Conservation (phyloP, 306 rosid genomes). For the Medicago ruthenica region DNA sequence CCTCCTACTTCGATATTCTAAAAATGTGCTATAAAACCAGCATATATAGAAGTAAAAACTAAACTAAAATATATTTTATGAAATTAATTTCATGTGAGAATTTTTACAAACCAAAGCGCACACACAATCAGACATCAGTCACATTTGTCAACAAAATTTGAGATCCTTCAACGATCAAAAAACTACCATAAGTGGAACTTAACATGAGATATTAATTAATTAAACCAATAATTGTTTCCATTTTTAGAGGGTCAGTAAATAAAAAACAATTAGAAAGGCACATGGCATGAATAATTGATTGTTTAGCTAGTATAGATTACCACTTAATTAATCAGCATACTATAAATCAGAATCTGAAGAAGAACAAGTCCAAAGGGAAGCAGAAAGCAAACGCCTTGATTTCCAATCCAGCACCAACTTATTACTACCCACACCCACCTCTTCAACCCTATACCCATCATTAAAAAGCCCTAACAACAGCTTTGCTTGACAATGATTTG, state of each 20-base stretch:
- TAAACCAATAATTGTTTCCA: not conserved
- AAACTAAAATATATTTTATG: not conserved
- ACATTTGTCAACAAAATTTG: not conserved
- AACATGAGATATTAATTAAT: not conserved
- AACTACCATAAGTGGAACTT: constrained; percentile 5
- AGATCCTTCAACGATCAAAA: constrained; percentile 5
- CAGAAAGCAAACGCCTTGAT: constrained; percentile 73
- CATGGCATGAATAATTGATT: not conserved
- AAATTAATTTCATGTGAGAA: not conserved
- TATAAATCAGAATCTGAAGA: constrained; percentile 29
- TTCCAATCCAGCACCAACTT: constrained; percentile 81
- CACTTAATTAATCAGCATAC: not conserved
- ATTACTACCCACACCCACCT: constrained; percentile 46
- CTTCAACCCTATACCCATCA: constrained; percentile 79
- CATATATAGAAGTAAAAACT: not conserved
- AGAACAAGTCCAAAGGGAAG: constrained; percentile 68
- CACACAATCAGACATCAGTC: not conserved
- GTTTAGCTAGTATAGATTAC: not conserved
- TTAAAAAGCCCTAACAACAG: constrained; percentile 74
- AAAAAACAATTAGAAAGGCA: not conserved
- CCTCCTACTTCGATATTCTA: too few relatives aligned
- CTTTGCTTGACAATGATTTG: constrained; percentile 84
- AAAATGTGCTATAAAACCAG: not conserved
- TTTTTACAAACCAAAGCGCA: not conserved
- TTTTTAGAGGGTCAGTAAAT: constrained; percentile 23